Evolutionary conservation across 2,329 filamentous ascomycete genomes (phyloP).

Genomic region (Monascus ruber): DNA sequence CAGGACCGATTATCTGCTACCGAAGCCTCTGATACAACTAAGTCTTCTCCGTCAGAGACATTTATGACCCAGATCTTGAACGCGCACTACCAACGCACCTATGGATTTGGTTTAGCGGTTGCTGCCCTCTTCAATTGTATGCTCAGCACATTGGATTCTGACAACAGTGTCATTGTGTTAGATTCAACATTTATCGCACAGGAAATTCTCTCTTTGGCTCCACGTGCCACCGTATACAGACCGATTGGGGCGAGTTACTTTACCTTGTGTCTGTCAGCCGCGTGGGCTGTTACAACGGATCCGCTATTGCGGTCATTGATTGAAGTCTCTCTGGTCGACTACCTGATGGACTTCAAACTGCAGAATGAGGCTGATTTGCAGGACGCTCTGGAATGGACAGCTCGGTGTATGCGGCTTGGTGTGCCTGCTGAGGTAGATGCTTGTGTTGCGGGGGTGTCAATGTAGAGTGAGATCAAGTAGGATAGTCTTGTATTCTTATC

Average conservation of each 20-base stretch:
- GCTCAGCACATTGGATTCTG: slow-evolving; percentile 16
- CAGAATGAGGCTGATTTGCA: too few relatives aligned
- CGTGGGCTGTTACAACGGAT: slow-evolving; percentile 15
- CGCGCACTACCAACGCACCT: slow-evolving; percentile 22
- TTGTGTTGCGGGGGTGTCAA: too few relatives aligned
- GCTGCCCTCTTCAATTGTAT: slow-evolving; percentile 23
- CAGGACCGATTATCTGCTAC: slow-evolving; percentile 1
- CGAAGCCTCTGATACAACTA: slow-evolving; percentile 3
- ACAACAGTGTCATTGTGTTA: slow-evolving; percentile 6
- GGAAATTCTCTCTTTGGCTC: slow-evolving; percentile 18
- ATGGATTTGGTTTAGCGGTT: slow-evolving; percentile 20
- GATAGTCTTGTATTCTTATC: too few relatives aligned
- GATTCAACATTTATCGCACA: slow-evolving; percentile 13
- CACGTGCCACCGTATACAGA: slow-evolving; percentile 14
- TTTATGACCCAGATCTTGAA: slow-evolving; percentile 1
- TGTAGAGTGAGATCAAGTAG: too few relatives aligned
- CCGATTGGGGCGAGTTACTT: slow-evolving; percentile 24
- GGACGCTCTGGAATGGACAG: too few relatives aligned
- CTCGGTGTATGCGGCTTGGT: too few relatives aligned
- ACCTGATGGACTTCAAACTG: slow-evolving; percentile 14
- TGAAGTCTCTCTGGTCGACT: slow-evolving; percentile 12
- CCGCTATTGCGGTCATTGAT: slow-evolving; percentile 6
- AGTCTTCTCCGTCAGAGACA: not conserved
- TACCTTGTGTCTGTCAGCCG: slow-evolving; percentile 14
- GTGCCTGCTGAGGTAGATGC: too few relatives aligned